phyloP scores from a whole-genome alignment of 1,284 basidiomycete genomes.

The Puccinia novopanici region DNA sequence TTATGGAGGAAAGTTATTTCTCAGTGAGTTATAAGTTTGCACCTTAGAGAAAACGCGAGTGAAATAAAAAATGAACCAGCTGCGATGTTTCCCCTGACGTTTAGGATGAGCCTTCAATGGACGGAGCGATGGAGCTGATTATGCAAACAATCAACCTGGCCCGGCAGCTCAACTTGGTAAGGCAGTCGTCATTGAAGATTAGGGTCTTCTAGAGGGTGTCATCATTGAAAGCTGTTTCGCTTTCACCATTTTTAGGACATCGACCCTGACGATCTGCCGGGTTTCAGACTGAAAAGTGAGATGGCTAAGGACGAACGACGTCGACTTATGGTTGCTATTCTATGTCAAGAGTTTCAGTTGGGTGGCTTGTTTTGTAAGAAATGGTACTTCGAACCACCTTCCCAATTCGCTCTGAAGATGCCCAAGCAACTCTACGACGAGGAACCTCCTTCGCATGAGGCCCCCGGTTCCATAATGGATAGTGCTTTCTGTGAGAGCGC shows the following conservation, averaged over 20 bases:
- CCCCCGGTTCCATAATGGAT: background rate
- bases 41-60: background rate
- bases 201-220: background rate
- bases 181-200: background rate
- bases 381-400: constrained; percentile 30
- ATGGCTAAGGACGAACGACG: constrained; percentile 27
- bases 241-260: constrained; percentile 4
- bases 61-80: background rate
- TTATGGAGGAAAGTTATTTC: constrained; percentile 14
- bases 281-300: background rate
- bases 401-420: constrained; percentile 17
- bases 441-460: background rate
- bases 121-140: constrained; percentile 20
- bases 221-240: background rate
- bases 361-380: constrained; percentile 37
- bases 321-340: constrained; percentile 28
- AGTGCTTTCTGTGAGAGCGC: background rate
- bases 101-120: constrained; percentile 30
- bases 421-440: constrained; percentile 21
- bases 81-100: too few species aligned
- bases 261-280: constrained; percentile 42
- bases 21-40: constrained; percentile 19
- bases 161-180: constrained; percentile 28
- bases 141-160: constrained; percentile 27
- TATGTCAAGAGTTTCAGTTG: constrained; percentile 39